These are phyloP conservation scores for Cajanus cajan DNA, from an alignment of 306 rosid genomes.

Conservation along the genomic window DNA sequence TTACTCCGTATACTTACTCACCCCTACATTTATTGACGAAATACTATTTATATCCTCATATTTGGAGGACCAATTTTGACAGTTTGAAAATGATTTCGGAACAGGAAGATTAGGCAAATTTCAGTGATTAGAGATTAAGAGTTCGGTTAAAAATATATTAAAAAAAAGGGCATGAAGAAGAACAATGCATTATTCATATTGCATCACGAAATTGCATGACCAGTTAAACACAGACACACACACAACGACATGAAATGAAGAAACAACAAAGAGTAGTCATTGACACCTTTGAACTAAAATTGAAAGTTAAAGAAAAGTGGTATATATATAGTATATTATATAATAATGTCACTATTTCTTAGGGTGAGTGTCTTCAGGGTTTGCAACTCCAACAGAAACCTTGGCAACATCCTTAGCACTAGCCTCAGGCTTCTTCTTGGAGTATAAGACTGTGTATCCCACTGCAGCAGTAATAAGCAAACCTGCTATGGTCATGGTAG, in stretches of 20 bases:
- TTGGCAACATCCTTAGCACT: constrained; percentile 60
- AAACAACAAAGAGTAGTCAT: not conserved
- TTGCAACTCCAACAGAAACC: constrained; percentile 53
- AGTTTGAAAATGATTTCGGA: too few relatives aligned
- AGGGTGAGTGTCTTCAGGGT: constrained; percentile 56
- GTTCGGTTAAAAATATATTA: too few relatives aligned
- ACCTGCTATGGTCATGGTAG: constrained; percentile 46
- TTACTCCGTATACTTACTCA: too few relatives aligned
- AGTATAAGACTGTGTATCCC: constrained; percentile 53
- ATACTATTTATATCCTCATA: too few relatives aligned
- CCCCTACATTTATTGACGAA: too few relatives aligned
- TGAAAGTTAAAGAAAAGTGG: not conserved
- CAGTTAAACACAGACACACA: not conserved
- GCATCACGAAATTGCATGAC: not conserved
- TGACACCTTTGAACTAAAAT: not conserved
- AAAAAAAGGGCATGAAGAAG: too few relatives aligned
- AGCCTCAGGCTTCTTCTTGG: constrained; percentile 68
- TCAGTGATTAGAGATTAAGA: too few relatives aligned
- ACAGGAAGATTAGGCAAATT: too few relatives aligned
- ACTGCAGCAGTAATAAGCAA: constrained; percentile 40
- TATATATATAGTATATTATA: not conserved
- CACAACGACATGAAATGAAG: not conserved
- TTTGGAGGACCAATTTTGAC: too few relatives aligned
- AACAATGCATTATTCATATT: not conserved
- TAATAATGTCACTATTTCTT: constrained; percentile 30